A percentile compares a stretch with the other conserved stretches of the same genome.
Conservation (phyloP, 2,329 filamentous ascomycete genomes). For the Grosmannia clavigera region DNA sequence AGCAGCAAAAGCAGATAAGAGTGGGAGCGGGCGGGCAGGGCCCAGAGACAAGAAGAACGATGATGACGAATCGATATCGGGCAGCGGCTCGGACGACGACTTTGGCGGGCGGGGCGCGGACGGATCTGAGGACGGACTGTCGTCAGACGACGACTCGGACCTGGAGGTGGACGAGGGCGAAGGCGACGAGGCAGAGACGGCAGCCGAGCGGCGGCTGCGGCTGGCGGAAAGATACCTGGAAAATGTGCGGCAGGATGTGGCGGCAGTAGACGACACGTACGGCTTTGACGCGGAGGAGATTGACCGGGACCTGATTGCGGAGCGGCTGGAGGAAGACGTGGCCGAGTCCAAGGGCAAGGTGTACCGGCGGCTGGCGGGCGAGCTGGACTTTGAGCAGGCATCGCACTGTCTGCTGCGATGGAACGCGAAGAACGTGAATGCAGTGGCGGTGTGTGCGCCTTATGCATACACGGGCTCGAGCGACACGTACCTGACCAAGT, state of each 20-base stretch:
- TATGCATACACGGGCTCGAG: conserved; percentile 83
- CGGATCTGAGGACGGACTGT: conserved; percentile 32
- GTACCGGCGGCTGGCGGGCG: conserved; percentile 65
- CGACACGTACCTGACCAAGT: conserved; percentile 76
- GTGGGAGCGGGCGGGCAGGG: background rate
- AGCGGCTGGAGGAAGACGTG: conserved; percentile 81
- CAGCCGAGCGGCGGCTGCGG: conserved; percentile 72
- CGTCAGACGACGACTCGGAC: conserved; percentile 28
- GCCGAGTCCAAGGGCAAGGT: conserved; percentile 83
- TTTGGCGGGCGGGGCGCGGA: conserved; percentile 52
- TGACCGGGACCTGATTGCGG: conserved; percentile 82
- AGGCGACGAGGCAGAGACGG: conserved; percentile 75
- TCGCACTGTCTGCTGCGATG: conserved; percentile 63
- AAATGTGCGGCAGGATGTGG: conserved; percentile 69
- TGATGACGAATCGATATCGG: conserved; percentile 27
- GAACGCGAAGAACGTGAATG: conserved; percentile 67
- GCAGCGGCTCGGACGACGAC: conserved; percentile 59
- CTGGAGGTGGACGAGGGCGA: conserved; percentile 45
- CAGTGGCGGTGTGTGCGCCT: conserved; percentile 64
- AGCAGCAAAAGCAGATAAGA: background rate
- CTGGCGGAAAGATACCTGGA: conserved; percentile 89
- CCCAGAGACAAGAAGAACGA: conserved; percentile 11
- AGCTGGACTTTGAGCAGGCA: conserved; percentile 57
- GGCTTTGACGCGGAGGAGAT: conserved; percentile 93
- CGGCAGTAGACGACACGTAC: conserved; percentile 42